phyloP scores from a whole-genome alignment of 2,329 filamentous ascomycete genomes.

The Ceratocystiopsis minuta region DNA sequence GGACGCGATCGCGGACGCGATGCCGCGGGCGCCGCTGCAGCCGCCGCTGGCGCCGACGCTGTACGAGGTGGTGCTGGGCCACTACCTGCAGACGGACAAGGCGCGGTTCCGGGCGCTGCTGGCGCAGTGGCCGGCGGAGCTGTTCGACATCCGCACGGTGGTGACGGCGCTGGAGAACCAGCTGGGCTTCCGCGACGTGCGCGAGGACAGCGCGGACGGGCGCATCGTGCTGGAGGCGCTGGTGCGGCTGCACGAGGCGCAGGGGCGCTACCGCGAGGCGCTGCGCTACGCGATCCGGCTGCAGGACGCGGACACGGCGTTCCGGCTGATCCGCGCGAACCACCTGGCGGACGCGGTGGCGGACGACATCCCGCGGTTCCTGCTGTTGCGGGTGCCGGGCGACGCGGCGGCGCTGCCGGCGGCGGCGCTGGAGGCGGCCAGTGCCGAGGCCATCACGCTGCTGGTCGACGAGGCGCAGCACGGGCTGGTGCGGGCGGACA shows the following conservation, averaged over 20 bases:
- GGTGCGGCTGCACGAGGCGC: constrained; percentile 68
- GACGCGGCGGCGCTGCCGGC: constrained; percentile 47
- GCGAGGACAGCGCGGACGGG: constrained; percentile 68
- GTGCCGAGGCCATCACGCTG: constrained; percentile 65
- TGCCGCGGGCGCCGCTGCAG: constrained; percentile 59
- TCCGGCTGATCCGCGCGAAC: constrained; percentile 69
- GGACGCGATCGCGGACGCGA: constrained; percentile 72
- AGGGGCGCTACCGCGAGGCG: constrained; percentile 66
- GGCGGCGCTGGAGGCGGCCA: constrained; percentile 59
- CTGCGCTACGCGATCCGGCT: constrained; percentile 76
- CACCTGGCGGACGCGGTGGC: constrained; percentile 78
- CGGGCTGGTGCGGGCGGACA: constrained; percentile 60
- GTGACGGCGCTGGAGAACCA: constrained; percentile 67
- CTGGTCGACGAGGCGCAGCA: constrained; percentile 84
- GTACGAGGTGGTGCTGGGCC: constrained; percentile 75
- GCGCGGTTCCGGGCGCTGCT: constrained; percentile 60
- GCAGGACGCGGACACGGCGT: constrained; percentile 79
- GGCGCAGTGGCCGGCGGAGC: constrained; percentile 64
- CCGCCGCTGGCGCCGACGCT: constrained; percentile 65
- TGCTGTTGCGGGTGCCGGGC: constrained; percentile 66
- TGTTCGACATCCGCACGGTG: constrained; percentile 65
- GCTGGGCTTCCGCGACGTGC: constrained; percentile 55
- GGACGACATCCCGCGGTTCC: constrained; percentile 79
- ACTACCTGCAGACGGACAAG: constrained; percentile 71
- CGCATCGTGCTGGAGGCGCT: constrained; percentile 72